Evolutionary conservation across 495 filamentous ascomycete species (phyloP), one percentile per base, ranked within the genome.

Genomic region (Penicillium longicatenatum): DNA sequence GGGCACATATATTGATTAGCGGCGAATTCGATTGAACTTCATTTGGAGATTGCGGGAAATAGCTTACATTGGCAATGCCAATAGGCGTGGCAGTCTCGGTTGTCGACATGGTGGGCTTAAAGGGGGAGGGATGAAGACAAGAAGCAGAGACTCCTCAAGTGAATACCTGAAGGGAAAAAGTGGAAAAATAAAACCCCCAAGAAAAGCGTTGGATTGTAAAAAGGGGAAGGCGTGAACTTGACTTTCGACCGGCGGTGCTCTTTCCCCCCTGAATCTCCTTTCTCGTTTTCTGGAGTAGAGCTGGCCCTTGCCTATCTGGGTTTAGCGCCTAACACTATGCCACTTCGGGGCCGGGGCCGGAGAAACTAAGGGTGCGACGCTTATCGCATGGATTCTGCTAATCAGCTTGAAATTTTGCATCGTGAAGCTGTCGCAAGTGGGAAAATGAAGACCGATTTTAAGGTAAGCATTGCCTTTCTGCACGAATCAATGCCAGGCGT

Each of bases 41-140:
- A 45, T 41, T 46, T 51, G 43, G 54, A 50, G 17, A 21, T 39
- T 43, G 20, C 41, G 31, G 59, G 54, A 52, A 33, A 57, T 46
- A 22, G 82, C 86, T 77, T 76, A 89, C 86, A 82, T 98, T 98
- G 84, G 94, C 94, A 89, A 98, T 98, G 83, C 93, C 93, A 89
- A 98, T 98, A 68, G 91, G 92, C 70, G 90, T 89, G 60, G 89
- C 88, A 72, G 89, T 89, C 77, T 96, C 92, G 63, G 85, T 86
- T 70, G 88, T 86, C 67, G 86, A 77, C 89, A 93, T 93, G 74
- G 72, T 85, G 79, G 54, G 49, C 19, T 65, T 6, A 30, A 48
- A 47, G 22, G 16, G 59, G 62, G 62, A 65, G 53, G 70, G 65
- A 57, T 54, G 49, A 35, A 49, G 58, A 52, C 53, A 62, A 59